These are phyloP conservation scores for Trametes punicea DNA, from an alignment of 768 basidiomycete genomes.

Conservation along the genomic window DNA sequence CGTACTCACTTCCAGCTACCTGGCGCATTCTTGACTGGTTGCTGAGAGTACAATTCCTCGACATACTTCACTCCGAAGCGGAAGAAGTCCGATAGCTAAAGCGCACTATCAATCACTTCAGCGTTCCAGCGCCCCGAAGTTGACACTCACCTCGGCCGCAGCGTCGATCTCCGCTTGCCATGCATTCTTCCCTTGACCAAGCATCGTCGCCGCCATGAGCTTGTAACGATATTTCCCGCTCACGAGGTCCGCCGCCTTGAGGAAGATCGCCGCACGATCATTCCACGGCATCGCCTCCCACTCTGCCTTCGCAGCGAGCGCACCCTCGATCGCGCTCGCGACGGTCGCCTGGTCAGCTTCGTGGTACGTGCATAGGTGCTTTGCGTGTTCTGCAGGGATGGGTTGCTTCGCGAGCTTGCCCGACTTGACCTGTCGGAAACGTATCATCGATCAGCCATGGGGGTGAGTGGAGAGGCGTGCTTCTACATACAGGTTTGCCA, in stretches of 20 bases:
- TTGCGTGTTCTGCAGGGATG: constrained; percentile 84
- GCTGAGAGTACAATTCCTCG: constrained; percentile 89
- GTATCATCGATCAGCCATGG: not conserved
- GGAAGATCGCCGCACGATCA: constrained; percentile 96
- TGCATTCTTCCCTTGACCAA: constrained; percentile 97
- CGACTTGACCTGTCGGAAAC: constrained; percentile 66
- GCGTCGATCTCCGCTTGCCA: constrained; percentile 99
- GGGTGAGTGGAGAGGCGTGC: not conserved
- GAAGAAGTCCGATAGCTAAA: constrained; percentile 85
- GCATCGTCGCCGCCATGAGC: constrained; percentile 93
- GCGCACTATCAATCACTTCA: not conserved
- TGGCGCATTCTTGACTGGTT: constrained; percentile 80
- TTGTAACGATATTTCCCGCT: constrained; percentile 95
- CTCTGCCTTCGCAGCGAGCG: constrained; percentile 77
- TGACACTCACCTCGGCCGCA: constrained; percentile 82
- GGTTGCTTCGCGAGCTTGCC: constrained; percentile 75
- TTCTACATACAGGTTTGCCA: constrained; percentile 62
- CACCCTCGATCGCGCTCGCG: constrained; percentile 77
- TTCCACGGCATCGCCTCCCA: constrained; percentile 98
- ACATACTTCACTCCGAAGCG: constrained; percentile 97
- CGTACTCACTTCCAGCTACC: constrained; percentile 90
- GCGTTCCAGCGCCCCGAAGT: not conserved
- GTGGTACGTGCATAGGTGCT: constrained; percentile 80
- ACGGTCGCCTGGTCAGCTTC: constrained; percentile 81
- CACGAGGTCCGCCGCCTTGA: constrained; percentile 95